A percentile compares a stretch with the other conserved stretches of the same genome.
Evolutionary conservation across 148 eudicot species (phyloP).

Genomic region (Fagopyrum esculentum): DNA sequence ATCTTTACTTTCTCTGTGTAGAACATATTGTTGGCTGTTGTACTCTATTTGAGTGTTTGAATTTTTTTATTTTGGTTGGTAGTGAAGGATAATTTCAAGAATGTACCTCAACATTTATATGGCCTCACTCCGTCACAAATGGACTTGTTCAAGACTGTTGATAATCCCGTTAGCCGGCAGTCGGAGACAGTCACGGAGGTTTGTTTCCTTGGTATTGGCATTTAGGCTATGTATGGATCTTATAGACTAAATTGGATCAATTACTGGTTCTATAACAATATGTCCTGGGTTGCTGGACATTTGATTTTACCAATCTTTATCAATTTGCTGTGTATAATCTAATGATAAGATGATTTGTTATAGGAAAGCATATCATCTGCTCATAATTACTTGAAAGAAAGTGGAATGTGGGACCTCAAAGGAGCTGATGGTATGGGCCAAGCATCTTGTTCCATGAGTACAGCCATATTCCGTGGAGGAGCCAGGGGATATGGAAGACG

Average conservation of each 20-base stretch:
- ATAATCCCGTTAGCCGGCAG: constrained; percentile 59
- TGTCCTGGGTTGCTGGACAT: not conserved
- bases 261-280: constrained; percentile 2
- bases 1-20: not conserved
- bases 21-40: not conserved
- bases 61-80: constrained; percentile 12
- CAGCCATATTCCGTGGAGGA: constrained; percentile 69
- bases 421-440: constrained; percentile 52
- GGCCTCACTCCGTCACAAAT: constrained; percentile 74
- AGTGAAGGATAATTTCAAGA: constrained; percentile 78
- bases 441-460: constrained; percentile 66
- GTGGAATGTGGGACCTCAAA: constrained; percentile 54
- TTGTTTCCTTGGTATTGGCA: not conserved
- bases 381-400: constrained; percentile 47
- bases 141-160: constrained; percentile 86
- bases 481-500: constrained; percentile 58
- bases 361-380: constrained; percentile 73
- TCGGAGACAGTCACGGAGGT: constrained; percentile 78
- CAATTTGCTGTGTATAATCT: not conserved
- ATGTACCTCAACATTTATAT: constrained; percentile 59
- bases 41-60: not conserved
- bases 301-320: not conserved
- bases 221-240: not conserved
- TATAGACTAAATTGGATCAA: not conserved
- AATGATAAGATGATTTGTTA: constrained; percentile 15